Evolutionary conservation across 2,329 filamentous ascomycete species (phyloP), one percentile per base, ranked within the genome.

Genomic region (Trichoderma sp.): DNA sequence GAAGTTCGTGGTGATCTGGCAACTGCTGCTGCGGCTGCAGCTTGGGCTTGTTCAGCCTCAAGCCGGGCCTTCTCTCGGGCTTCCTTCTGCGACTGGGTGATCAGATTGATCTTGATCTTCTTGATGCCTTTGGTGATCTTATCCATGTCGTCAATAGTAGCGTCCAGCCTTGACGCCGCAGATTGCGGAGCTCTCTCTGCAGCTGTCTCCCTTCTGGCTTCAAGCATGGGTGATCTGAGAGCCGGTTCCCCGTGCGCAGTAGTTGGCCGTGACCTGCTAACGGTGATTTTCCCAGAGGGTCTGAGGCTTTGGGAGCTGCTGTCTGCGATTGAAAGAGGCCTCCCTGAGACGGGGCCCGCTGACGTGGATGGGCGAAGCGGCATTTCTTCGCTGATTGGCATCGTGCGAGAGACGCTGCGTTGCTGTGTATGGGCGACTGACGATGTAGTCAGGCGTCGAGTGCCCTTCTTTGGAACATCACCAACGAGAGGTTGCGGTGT

Each of bases 21-120:
- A 16, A 24, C 21, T 49, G 46, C 46, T 8, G 46, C 46, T 13
- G 14, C 8, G 46, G 46, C 59, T 14, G 59, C 52, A 5, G 64
- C 65, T 4, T 54, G 32, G 16, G 66, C 61, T 10, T 71, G 70
- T 26, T 74, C 72, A 16, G 72, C 71, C 18, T 75, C 75, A 18
- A 73, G 59, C 4, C 73, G 74, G n/a, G 76, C 73, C 66, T 76
- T 75, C 64, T 83, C 83, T 30, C 81, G 83, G 1, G 85, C 86
- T 60, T 88, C 87, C 72, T 83, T 85, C 73, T 89, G 85, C 49
- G 86, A 82, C 70, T 88, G 83, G 1, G 86, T 88, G 49, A 89
- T 81, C 28, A 90, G 76, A 64, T 86, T 89, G 73, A 90, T 87
- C 75, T 86, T 89, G 69, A 90, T 86, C 76, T 85, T 88, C 75